phyloP scores from a whole-genome alignment of 768 basidiomycete genomes.

The Tulasnella sp. region DNA sequence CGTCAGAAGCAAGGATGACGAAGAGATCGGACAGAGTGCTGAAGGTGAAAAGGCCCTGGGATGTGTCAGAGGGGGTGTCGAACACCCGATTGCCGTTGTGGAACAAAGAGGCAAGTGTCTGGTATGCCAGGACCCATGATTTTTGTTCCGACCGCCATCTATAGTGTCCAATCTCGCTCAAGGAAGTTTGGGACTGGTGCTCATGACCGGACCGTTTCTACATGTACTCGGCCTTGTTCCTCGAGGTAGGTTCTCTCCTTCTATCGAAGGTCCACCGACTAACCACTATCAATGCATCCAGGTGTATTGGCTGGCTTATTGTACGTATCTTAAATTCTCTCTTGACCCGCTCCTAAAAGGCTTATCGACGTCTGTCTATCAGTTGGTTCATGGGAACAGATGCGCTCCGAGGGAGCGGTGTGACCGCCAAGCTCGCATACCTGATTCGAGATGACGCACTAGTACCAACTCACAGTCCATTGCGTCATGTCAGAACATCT shows the following conservation, averaged over 20 bases:
- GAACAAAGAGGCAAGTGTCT: slow-evolving; percentile 52
- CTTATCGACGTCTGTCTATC: slow-evolving; percentile 1
- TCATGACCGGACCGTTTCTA: slow-evolving; percentile 72
- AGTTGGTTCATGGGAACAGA: slow-evolving; percentile 91
- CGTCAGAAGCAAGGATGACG: slow-evolving; percentile 27
- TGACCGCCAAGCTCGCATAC: slow-evolving; percentile 68
- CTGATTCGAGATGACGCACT: slow-evolving; percentile 59
- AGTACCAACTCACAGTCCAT: slow-evolving; percentile 53
- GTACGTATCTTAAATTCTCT: slow-evolving; percentile 33
- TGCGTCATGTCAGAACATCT: slow-evolving; percentile 59
- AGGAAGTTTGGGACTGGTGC: slow-evolving; percentile 62
- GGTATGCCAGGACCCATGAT: too few relatives aligned
- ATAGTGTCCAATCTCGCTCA: slow-evolving; percentile 73
- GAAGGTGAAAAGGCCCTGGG: slow-evolving; percentile 18
- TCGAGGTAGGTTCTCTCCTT: slow-evolving; percentile 38
- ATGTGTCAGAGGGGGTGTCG: slow-evolving; percentile 21
- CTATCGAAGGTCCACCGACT: not conserved
- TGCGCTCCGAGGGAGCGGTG: slow-evolving; percentile 67
- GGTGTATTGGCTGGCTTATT: slow-evolving; percentile 78
- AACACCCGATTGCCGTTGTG: slow-evolving; percentile 61
- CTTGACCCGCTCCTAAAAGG: not conserved
- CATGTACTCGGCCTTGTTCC: slow-evolving; percentile 71
- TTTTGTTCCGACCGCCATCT: not conserved
- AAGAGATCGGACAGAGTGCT: slow-evolving; percentile 27
- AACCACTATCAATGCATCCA: slow-evolving; percentile 17